Evolutionary conservation across 78 protist species (phyloP).

Genomic region (Polysphondylium violaceum): DNA sequence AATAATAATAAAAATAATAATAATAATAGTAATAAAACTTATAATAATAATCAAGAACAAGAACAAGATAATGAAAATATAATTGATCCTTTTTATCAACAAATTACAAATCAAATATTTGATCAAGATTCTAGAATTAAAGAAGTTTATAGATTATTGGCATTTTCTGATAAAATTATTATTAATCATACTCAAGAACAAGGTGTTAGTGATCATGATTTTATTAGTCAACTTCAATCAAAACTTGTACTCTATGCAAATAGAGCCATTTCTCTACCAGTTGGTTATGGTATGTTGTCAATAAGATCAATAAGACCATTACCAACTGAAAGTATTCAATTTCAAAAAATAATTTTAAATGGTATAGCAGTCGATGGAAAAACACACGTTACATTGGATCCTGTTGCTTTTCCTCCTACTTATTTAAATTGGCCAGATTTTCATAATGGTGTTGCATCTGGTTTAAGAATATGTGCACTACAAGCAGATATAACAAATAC

Average conservation of each 20-base stretch:
- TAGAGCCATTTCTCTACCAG: slow-evolving; percentile 66
- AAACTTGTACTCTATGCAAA: slow-evolving; percentile 30
- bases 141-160: slow-evolving; percentile 30
- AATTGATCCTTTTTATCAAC: slow-evolving; percentile 21
- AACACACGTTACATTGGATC: slow-evolving; percentile 1
- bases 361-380: slow-evolving; percentile 40
- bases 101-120: slow-evolving; percentile 29
- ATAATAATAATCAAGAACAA: not conserved
- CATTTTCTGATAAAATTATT: slow-evolving; percentile 9
- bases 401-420: not conserved
- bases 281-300: slow-evolving; percentile 80
- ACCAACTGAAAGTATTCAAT: slow-evolving; percentile 72
- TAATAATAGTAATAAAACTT: not conserved
- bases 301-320: slow-evolving; percentile 44
- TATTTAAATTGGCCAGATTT: slow-evolving; percentile 91
- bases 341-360: slow-evolving; percentile 60
- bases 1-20: not conserved
- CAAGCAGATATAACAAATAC: slow-evolving; percentile 42
- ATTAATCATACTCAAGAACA: slow-evolving; percentile 46
- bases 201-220: slow-evolving; percentile 74
- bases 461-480: slow-evolving; percentile 74
- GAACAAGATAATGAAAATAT: not conserved
- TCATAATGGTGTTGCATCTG: slow-evolving; percentile 94
- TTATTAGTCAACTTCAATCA: slow-evolving; percentile 10
- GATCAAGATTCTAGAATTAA: slow-evolving; percentile 21